These are phyloP conservation scores for Cystobasidium tubakii DNA, from an alignment of 768 basidiomycete genomes.

Conservation along the genomic window DNA sequence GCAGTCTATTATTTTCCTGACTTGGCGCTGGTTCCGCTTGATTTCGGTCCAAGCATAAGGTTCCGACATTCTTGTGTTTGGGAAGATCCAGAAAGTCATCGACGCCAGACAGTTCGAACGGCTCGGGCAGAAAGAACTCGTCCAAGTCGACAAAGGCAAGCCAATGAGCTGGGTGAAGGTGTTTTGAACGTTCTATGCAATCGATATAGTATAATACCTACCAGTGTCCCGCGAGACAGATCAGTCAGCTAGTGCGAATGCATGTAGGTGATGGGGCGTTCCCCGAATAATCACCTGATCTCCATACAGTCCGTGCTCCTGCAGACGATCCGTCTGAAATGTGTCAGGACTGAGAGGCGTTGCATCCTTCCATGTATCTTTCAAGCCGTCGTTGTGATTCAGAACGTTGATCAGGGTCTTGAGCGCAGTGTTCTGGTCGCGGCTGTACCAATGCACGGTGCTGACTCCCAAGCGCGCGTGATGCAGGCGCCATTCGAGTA, in stretches of 20 bases:
- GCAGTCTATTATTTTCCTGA: background rate
- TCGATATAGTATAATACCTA: slow-evolving; percentile 30
- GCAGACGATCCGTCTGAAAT: background rate
- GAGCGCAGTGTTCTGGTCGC: background rate
- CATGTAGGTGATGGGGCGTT: background rate
- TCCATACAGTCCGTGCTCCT: slow-evolving; percentile 21
- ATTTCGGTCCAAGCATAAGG: background rate
- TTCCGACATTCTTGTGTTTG: background rate
- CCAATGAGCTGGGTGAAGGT: slow-evolving; percentile 14
- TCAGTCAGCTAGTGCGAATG: background rate
- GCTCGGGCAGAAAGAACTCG: slow-evolving; percentile 26
- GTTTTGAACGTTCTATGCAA: slow-evolving; percentile 16
- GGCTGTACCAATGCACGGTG: slow-evolving; percentile 28
- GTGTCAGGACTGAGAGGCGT: background rate
- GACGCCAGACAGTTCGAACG: background rate
- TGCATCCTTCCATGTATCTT: slow-evolving; percentile 14
- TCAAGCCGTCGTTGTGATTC: background rate
- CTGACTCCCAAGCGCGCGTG: slow-evolving; percentile 20
- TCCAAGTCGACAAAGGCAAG: slow-evolving; percentile 20
- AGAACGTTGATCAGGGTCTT: background rate
- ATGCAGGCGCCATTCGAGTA: slow-evolving; percentile 32
- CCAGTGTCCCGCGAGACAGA: background rate
- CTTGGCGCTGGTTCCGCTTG: background rate
- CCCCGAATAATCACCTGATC: slow-evolving; percentile 15
- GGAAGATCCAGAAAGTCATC: background rate